phyloP scores from a whole-genome alignment of 2,329 filamentous ascomycete species.

The Biscogniauxia sp. region DNA sequence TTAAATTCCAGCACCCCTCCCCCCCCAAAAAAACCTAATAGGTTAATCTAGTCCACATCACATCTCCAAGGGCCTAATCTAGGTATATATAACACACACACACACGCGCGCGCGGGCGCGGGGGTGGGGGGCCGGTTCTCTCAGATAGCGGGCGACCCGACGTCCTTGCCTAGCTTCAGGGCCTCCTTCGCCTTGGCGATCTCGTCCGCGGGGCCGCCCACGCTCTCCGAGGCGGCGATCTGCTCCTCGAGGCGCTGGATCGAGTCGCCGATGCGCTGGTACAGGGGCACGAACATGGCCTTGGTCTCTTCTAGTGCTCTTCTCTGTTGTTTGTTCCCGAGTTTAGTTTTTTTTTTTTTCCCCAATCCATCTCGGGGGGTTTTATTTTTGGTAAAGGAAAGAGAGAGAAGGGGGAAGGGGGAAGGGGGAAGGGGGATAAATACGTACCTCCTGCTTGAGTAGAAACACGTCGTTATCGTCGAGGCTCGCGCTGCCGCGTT shows the following conservation, averaged over 20 bases:
- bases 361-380: background rate
- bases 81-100: too few relatives aligned
- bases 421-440: too few relatives aligned
- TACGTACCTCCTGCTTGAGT: slow-evolving; percentile 79
- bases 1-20: too few relatives aligned
- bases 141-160: slow-evolving; percentile 27
- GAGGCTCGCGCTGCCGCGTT: slow-evolving; percentile 18
- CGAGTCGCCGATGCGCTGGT: slow-evolving; percentile 68
- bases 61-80: too few relatives aligned
- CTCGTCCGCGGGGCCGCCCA: slow-evolving; percentile 47
- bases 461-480: slow-evolving; percentile 76
- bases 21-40: too few relatives aligned
- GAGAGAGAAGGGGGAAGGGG: too few relatives aligned
- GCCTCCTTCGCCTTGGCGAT: slow-evolving; percentile 54
- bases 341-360: background rate
- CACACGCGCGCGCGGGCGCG: too few relatives aligned
- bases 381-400: background rate
- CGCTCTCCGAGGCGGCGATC: slow-evolving; percentile 62
- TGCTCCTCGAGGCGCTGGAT: slow-evolving; percentile 72
- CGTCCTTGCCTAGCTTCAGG: slow-evolving; percentile 48
- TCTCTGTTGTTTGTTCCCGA: slow-evolving; percentile 49
- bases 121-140: too few relatives aligned
- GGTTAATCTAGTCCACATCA: too few relatives aligned
- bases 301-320: slow-evolving; percentile 84
- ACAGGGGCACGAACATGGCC: slow-evolving; percentile 72